Evolutionary conservation across 164 flowering plant species (phyloP).

Genomic region (Houttuynia cordata): DNA sequence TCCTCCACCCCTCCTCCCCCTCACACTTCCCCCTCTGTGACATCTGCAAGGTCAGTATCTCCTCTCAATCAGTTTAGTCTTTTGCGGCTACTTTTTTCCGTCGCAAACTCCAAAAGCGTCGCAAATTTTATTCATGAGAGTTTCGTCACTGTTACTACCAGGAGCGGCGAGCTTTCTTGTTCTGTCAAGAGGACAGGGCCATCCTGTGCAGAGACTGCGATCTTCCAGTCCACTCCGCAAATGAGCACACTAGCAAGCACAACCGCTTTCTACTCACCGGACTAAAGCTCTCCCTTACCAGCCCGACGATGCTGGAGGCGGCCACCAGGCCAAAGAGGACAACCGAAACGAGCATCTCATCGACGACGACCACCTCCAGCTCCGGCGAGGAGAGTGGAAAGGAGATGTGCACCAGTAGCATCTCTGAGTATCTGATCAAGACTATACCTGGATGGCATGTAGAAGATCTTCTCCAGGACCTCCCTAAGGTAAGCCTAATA

Average conservation of each 20-base stretch:
- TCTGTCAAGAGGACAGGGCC: conserved; percentile 85
- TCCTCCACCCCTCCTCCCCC: conserved; percentile 15
- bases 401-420: conserved; percentile 40
- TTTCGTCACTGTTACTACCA: conserved; percentile 4
- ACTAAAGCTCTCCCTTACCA: conserved; percentile 43
- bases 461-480: conserved; percentile 62
- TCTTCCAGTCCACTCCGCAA: conserved; percentile 58
- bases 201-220: conserved; percentile 87
- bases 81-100: not conserved
- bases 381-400: conserved; percentile 3
- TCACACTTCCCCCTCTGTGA: conserved; percentile 22
- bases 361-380: not conserved
- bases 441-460: conserved; percentile 89
- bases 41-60: conserved; percentile 20
- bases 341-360: not conserved
- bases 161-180: conserved; percentile 78
- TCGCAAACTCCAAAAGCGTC: not conserved
- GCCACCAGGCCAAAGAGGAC: conserved; percentile 1
- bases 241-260: conserved; percentile 60
- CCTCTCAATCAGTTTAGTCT: not conserved
- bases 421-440: conserved; percentile 80
- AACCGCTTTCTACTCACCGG: conserved; percentile 79
- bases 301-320: conserved; percentile 5
- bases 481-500: conserved; percentile 11
- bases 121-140: not conserved